Percentiles rank a stretch among this genome's conserved stretches.
phyloP scores from a whole-genome alignment of 768 basidiomycete genomes.

The Hygrocybe punicea region DNA sequence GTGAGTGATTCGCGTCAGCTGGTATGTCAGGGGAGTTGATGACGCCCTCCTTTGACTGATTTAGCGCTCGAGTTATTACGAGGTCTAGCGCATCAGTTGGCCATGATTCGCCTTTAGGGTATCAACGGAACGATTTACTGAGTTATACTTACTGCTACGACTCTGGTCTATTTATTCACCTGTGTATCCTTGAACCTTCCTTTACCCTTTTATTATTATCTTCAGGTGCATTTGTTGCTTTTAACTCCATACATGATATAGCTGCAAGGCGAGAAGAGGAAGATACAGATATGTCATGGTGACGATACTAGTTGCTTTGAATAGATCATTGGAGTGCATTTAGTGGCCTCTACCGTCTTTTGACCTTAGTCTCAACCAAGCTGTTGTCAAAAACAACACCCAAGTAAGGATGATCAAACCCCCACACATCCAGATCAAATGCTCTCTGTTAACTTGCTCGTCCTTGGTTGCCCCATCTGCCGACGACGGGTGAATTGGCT shows the following conservation, averaged over 20 bases:
- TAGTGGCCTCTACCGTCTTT: slow-evolving; percentile 23
- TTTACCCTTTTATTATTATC: too few species aligned
- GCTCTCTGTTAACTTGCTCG: neutral
- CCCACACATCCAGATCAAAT: slow-evolving; percentile 30
- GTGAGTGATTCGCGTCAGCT: slow-evolving; percentile 22
- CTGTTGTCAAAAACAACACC: slow-evolving; percentile 62
- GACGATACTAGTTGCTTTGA: too few species aligned
- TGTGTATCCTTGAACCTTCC: neutral
- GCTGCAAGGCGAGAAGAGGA: too few species aligned
- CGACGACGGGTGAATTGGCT: slow-evolving; percentile 20
- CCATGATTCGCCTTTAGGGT: too few species aligned
- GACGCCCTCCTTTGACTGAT: neutral
- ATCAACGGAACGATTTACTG: too few species aligned
- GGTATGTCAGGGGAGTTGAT: neutral
- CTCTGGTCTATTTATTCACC: too few species aligned
- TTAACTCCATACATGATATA: too few species aligned
- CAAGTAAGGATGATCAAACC: slow-evolving; percentile 51
- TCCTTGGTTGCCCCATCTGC: neutral
- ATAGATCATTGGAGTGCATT: too few species aligned
- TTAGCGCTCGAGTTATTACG: slow-evolving; percentile 37
- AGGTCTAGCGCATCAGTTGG: slow-evolving; percentile 23
- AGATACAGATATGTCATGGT: too few species aligned
- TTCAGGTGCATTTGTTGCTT: too few species aligned
- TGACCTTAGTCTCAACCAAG: slow-evolving; percentile 53
- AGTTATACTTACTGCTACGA: too few species aligned